These are phyloP conservation scores for Uronychia setigera DNA, from an alignment of 73 alveolate genomes.

Conservation along the genomic window DNA sequence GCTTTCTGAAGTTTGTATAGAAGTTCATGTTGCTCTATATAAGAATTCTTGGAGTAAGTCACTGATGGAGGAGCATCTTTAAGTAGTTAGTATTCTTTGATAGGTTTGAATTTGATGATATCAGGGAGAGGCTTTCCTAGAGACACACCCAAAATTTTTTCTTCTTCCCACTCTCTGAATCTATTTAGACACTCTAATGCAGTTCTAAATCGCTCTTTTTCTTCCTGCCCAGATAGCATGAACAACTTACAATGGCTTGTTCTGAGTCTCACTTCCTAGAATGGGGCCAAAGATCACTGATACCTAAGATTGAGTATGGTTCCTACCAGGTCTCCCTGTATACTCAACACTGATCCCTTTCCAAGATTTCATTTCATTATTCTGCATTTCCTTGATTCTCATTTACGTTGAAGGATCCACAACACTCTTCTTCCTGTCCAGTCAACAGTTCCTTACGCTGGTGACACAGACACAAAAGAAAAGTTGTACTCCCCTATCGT, in stretches of 20 bases:
- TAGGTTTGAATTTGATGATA: constrained; percentile 7
- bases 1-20: constrained; percentile 64
- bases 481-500: constrained; percentile 38
- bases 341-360: constrained; percentile 35
- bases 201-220: constrained; percentile 16
- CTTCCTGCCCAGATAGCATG: not conserved
- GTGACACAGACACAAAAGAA: constrained; percentile 39
- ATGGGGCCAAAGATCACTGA: not conserved
- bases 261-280: not conserved
- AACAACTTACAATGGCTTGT: not conserved
- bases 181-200: not conserved
- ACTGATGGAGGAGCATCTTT: constrained; percentile 38
- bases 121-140: constrained; percentile 1
- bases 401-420: not conserved
- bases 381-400: constrained; percentile 13
- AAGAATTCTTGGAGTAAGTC: constrained; percentile 10
- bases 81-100: constrained; percentile 16
- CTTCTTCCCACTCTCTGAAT: constrained; percentile 29
- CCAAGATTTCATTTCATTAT: constrained; percentile 46
- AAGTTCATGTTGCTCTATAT: constrained; percentile 29
- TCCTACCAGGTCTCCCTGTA: constrained; percentile 62
- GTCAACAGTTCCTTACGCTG: not conserved
- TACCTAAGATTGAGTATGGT: not conserved
- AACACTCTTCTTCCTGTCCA: not conserved
- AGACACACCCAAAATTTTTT: not conserved